phyloP scores from a whole-genome alignment of 148 eudicot species.

The Fallopia convolvulus region DNA sequence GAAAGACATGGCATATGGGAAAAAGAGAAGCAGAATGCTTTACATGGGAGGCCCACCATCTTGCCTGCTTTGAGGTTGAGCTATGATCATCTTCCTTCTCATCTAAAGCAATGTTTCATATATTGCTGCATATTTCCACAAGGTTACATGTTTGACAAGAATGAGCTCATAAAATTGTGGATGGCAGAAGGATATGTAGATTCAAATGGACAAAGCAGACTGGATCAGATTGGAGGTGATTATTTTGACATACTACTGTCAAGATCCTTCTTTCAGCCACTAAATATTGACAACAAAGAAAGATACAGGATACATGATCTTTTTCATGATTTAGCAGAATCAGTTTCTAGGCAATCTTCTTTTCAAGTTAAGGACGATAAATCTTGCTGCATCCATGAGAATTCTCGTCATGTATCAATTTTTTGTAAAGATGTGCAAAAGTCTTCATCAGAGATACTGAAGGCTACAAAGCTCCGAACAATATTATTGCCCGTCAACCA shows the following conservation, averaged over 20 bases:
- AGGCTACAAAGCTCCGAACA: neutral
- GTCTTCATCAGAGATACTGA: neutral
- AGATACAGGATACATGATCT: slow-evolving; percentile 29
- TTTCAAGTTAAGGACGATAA: slow-evolving; percentile 10
- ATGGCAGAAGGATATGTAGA: slow-evolving; percentile 10
- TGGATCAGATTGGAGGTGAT: neutral
- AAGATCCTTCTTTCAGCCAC: slow-evolving; percentile 25
- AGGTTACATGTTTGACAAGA: neutral
- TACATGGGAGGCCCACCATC: neutral
- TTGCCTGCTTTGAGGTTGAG: slow-evolving; percentile 8
- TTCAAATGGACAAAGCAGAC: neutral
- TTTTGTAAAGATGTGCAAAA: neutral
- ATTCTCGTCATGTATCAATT: slow-evolving; percentile 1
- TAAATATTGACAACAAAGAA: slow-evolving; percentile 15
- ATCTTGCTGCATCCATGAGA: neutral
- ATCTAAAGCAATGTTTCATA: slow-evolving; percentile 6
- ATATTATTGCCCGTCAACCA: neutral
- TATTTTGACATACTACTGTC: neutral
- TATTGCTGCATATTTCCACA: neutral
- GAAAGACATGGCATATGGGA: neutral
- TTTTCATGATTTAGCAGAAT: slow-evolving; percentile 23
- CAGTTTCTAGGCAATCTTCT: slow-evolving; percentile 10
- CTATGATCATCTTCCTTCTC: slow-evolving; percentile 7
- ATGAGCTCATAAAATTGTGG: slow-evolving; percentile 5
- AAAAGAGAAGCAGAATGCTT: neutral